A percentile compares a stretch with the other conserved stretches of the same genome.
These are phyloP conservation scores for Neocucurbitaria cava DNA, from an alignment of 2,329 filamentous ascomycete genomes.

Conservation along the genomic window DNA sequence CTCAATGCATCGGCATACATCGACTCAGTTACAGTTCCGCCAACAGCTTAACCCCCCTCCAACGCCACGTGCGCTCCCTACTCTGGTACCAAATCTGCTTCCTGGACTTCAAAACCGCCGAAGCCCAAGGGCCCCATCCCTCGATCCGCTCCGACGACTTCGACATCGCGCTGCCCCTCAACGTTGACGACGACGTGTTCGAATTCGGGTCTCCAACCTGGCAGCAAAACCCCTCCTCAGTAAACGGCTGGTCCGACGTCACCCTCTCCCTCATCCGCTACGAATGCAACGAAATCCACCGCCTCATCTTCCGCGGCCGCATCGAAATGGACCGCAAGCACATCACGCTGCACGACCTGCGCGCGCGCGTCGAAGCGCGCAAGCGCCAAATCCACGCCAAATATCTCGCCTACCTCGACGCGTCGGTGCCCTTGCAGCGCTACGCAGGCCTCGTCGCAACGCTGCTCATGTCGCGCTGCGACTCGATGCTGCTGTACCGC, in stretches of 20 bases:
- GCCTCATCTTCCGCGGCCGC: slow-evolving; percentile 46
- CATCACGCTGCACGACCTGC: slow-evolving; percentile 46
- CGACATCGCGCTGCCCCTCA: slow-evolving; percentile 46
- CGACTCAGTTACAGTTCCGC: slow-evolving; percentile 44
- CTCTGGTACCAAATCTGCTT: slow-evolving; percentile 51
- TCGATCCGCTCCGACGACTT: slow-evolving; percentile 48
- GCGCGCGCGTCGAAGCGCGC: slow-evolving; percentile 42
- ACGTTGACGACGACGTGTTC: slow-evolving; percentile 48
- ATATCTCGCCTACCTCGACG: slow-evolving; percentile 45
- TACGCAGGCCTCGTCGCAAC: slow-evolving; percentile 49
- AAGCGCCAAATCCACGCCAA: slow-evolving; percentile 45
- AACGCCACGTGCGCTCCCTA: slow-evolving; percentile 46
- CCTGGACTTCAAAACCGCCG: slow-evolving; percentile 48
- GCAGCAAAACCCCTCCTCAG: slow-evolving; percentile 42
- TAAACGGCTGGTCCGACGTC: slow-evolving; percentile 44
- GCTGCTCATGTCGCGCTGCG: slow-evolving; percentile 47
- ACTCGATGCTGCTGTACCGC: slow-evolving; percentile 49
- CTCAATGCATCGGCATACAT: slow-evolving; percentile 49
- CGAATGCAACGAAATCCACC: slow-evolving; percentile 48
- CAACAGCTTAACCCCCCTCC: slow-evolving; percentile 43
- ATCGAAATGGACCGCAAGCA: slow-evolving; percentile 49
- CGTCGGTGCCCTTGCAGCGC: slow-evolving; percentile 42
- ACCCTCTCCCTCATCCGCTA: slow-evolving; percentile 46
- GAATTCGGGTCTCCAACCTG: slow-evolving; percentile 45
- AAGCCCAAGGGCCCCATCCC: slow-evolving; percentile 48